Evolutionary conservation across 148 eudicot genomes (phyloP), one percentile per base, ranked within the genome.

Genomic region (Camellia granthamiana): DNA sequence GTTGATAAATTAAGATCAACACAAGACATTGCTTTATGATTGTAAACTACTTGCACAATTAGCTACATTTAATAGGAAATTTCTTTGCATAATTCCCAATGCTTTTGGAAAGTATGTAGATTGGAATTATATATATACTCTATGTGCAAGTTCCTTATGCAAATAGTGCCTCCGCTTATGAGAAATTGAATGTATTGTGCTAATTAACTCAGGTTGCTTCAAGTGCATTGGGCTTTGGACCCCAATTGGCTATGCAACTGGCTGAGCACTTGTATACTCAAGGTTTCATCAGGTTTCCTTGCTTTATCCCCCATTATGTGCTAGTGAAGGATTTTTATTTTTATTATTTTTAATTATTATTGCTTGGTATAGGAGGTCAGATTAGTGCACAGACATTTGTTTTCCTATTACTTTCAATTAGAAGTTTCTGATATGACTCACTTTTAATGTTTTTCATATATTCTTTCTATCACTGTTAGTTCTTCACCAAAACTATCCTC

Each of bases 261-360:
- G 98, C 98, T 81, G 98, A 95, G 85, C 94, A 93, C 78, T 82
- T 95, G 84, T 95, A 95, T 81, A 95, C 98, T 72, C 98, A 95
- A 89, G 98, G 97, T 80, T 95, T 84, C 79, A 95, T 95, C 91
- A 95, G 97, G 98, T 95, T 75, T 82, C 21, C 51, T 73, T 69
- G 51, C 75, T 76, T 41, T 8, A 44, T 80, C 76, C 81, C 49
- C 6, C 42, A n/a, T 18, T 8, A 30, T 21, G 77, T 67, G 21
- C 58, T 12, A 38, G 65, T 16, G 41, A 14, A 56, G 30, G 77
- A 58, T 46, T 19, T 23, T 23, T 23, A 23, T 23, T 23, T 23
- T 23, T 23, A 23, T 21, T 12, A 47, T 62, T 60, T n/a, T 74
- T 1, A 13, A 15, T 74, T 74, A 54, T 46, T n/a, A 14, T 46